Evolutionary conservation across 148 eudicot species (phyloP).

Genomic region (Chenopodium quinoa): DNA sequence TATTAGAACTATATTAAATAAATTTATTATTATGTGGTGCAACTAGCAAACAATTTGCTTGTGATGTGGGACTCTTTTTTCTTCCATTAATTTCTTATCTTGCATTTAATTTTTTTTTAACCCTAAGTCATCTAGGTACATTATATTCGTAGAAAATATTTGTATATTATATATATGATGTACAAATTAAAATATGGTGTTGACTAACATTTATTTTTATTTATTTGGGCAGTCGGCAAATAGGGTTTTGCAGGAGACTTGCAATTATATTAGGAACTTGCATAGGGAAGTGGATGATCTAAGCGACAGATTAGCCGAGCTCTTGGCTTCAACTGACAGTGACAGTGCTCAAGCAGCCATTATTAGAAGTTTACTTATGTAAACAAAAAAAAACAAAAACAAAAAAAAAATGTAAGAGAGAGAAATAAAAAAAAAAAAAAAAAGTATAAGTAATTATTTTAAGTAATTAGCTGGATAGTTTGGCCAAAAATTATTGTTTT

Average conservation of each 20-base stretch:
- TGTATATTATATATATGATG: not conserved
- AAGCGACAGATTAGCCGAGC: constrained; percentile 72
- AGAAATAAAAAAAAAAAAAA: constrained; percentile 6
- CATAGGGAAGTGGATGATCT: constrained; percentile 86
- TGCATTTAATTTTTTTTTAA: not conserved
- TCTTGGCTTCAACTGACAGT: constrained; percentile 72
- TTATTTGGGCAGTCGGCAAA: constrained; percentile 58
- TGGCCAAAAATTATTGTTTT: constrained; percentile 15
- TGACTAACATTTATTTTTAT: not conserved
- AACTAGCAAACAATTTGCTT: constrained; percentile 29
- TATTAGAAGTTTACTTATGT: constrained; percentile 80
- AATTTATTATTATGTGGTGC: constrained; percentile 29
- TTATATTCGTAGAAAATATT: not conserved
- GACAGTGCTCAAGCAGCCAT: constrained; percentile 89
- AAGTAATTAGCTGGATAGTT: constrained; percentile 18
- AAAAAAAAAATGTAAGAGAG: no score
- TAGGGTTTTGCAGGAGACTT: constrained; percentile 80
- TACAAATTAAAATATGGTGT: not conserved
- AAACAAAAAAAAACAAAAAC: not conserved
- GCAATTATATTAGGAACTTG: constrained; percentile 77
- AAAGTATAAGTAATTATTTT: no score
- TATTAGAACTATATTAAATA: constrained; percentile 7
- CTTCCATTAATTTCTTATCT: constrained; percentile 11
- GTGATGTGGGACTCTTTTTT: constrained; percentile 30
- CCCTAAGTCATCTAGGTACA: not conserved